Percentiles rank a stretch among this genome's conserved stretches.
Conservation (phyloP, 192 early-diverging fungal genomes). For the Spinellus fusiger region DNA sequence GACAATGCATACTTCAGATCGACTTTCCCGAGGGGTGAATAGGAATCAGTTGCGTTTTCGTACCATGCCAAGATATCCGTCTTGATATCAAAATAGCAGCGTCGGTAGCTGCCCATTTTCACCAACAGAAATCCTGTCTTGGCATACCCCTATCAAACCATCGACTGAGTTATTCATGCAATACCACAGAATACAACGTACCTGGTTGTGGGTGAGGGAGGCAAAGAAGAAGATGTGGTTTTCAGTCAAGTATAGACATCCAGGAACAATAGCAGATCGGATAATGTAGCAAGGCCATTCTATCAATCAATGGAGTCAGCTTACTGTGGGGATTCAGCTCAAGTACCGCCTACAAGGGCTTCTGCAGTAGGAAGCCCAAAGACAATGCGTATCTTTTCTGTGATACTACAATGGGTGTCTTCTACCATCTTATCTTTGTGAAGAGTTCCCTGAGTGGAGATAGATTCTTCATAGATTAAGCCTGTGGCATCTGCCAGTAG, state of each 20-base stretch:
- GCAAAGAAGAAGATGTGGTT: constrained; percentile 64
- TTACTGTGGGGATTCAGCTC: constrained; percentile 8
- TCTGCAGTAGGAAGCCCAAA: constrained; percentile 17
- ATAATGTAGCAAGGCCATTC: constrained; percentile 66
- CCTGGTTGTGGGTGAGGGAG: constrained; percentile 44
- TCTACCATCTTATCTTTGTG: neutral
- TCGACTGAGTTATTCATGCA: neutral
- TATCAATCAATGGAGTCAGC: constrained; percentile 9
- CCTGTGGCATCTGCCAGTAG: constrained; percentile 28
- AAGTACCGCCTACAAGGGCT: constrained; percentile 3
- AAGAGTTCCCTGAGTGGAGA: neutral
- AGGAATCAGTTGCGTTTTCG: constrained; percentile 46
- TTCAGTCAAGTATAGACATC: constrained; percentile 57
- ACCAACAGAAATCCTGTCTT: constrained; percentile 46
- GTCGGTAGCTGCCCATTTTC: constrained; percentile 37
- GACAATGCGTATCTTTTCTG: constrained; percentile 23
- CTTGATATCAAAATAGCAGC: constrained; percentile 58
- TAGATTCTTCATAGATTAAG: neutral
- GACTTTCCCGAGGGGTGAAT: constrained; percentile 53
- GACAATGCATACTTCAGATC: constrained; percentile 54
- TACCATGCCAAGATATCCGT: constrained; percentile 54
- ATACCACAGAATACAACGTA: constrained; percentile 10
- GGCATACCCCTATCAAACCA: constrained; percentile 30
- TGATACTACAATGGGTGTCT: neutral
- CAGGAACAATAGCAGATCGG: constrained; percentile 54